phyloP scores from a whole-genome alignment of 225 moss, liverwort and hornwort genomes.

The Bryoerythrophyllum caledonicum region DNA sequence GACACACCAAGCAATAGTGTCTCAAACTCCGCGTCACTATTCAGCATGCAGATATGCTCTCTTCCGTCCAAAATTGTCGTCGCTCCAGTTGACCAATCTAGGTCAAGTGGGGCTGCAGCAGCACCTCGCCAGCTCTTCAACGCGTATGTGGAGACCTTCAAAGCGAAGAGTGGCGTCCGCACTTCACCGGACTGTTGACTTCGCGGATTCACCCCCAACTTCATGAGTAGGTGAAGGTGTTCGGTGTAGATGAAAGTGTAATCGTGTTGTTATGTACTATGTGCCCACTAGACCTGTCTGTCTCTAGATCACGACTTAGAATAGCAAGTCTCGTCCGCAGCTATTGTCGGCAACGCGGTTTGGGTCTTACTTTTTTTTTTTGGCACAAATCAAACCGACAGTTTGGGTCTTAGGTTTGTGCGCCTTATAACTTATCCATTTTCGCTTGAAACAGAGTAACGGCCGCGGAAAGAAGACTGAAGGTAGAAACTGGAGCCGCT shows the following conservation, averaged over 20 bases:
- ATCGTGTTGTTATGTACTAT: too few relatives aligned
- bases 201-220: not conserved
- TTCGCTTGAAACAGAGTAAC: not conserved
- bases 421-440: not conserved
- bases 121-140: not conserved
- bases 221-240: not conserved
- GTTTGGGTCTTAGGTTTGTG: not conserved
- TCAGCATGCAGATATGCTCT: too few relatives aligned
- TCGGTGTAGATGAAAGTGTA: not conserved
- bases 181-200: not conserved
- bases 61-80: not conserved
- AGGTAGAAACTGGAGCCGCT: not conserved
- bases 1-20: not conserved
- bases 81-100: not conserved
- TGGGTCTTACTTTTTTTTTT: not conserved
- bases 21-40: not conserved
- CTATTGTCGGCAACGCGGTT: slow-evolving; percentile 2
- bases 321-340: not conserved
- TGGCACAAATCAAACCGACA: not conserved
- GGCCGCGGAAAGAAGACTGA: not conserved
- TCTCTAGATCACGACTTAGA: not conserved
- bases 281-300: too few relatives aligned
- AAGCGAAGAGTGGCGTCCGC: too few relatives aligned
- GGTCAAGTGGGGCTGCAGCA: not conserved
- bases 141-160: not conserved